Evolutionary conservation across 2,329 filamentous ascomycete species (phyloP), one percentile per base, ranked within the genome.

Genomic region (Sordariomycetes sp.): DNA sequence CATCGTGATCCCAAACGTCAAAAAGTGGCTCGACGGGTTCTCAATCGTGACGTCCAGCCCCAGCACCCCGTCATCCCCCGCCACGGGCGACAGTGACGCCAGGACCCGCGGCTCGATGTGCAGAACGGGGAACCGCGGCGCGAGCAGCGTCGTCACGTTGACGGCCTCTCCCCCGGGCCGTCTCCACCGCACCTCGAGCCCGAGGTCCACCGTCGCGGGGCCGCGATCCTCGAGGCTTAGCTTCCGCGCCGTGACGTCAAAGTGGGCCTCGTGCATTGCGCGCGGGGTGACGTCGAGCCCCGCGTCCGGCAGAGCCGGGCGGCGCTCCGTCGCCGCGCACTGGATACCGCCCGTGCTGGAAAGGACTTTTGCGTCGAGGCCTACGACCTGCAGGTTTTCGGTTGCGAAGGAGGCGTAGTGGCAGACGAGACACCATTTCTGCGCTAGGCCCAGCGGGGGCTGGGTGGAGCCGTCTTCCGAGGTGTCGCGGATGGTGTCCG

Each of bases 1-100:
- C 90, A 99, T 95, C 28, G 78, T 84, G 54, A 97, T 70, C 34
- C 89, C 90, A 71, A 99, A 99, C 0, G 91, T 96, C 54, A 99
- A 80, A 70, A 96, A 95, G 69, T 99, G 94, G 68, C 85, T 87
- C 0, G 92, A 96, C 0, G 91, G 88, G 67, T 99, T 99, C 71
- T 99, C 94, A 58, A 99, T 83, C 3, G 84, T 89, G 66, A 82
- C 67, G 50, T 77, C 72, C 15, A 84, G 67, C 52, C 80, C 61
- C 10, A 80, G 65, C 12, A 64, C 58, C 56, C 69, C 59, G n/a
- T 13, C 35, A 7, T 64, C 60, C 8, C 66, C 65, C 2, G 66
- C 64, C 22, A 70, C 67, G 62, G 80, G 76, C 3, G 76, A 72
- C 2, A 79, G 75, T 0, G 77, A 74, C 0, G 81, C 82, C 3